Evolutionary conservation across 352 stramenopile genomes (phyloP).

Genomic region (Phytophthora pistaciae): DNA sequence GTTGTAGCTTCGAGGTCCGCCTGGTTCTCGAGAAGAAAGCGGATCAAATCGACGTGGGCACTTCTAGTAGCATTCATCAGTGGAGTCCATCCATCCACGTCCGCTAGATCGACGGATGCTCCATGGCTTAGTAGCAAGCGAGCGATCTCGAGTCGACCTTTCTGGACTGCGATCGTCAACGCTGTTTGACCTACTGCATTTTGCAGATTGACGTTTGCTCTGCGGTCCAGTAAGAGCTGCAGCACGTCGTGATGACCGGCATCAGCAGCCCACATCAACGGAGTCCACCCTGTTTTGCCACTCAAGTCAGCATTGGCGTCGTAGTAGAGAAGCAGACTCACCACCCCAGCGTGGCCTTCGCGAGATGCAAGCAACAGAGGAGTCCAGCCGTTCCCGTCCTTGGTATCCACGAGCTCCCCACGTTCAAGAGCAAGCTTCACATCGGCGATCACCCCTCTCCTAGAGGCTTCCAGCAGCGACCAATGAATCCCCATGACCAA

Average conservation of each 20-base stretch:
- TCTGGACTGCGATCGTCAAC: neutral
- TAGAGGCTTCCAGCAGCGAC: neutral
- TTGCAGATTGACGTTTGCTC: neutral
- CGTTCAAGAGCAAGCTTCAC: slow-evolving; percentile 7
- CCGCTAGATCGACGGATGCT: neutral
- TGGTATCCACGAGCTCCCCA: slow-evolving; percentile 3
- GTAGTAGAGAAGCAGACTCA: slow-evolving; percentile 9
- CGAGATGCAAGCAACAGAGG: slow-evolving; percentile 6
- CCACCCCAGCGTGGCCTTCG: slow-evolving; percentile 2
- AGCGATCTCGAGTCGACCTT: neutral
- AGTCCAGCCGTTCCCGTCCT: slow-evolving; percentile 8
- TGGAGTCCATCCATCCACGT: neutral
- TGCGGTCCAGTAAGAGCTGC: neutral
- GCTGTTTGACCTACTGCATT: neutral
- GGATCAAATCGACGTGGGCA: neutral
- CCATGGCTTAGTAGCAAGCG: neutral
- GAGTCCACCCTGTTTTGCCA: slow-evolving; percentile 12
- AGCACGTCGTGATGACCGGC: neutral
- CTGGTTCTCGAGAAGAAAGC: neutral
- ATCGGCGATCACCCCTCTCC: neutral
- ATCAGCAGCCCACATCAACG: slow-evolving; percentile 14
- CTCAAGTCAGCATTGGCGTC: slow-evolving; percentile 4
- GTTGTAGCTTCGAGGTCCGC: neutral
- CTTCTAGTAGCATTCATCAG: neutral
- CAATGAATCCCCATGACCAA: neutral